A percentile compares a stretch with the other conserved stretches of the same genome.
Evolutionary conservation across 192 early-diverging fungal genomes (phyloP).

Genomic region (Coemansia sp.): DNA sequence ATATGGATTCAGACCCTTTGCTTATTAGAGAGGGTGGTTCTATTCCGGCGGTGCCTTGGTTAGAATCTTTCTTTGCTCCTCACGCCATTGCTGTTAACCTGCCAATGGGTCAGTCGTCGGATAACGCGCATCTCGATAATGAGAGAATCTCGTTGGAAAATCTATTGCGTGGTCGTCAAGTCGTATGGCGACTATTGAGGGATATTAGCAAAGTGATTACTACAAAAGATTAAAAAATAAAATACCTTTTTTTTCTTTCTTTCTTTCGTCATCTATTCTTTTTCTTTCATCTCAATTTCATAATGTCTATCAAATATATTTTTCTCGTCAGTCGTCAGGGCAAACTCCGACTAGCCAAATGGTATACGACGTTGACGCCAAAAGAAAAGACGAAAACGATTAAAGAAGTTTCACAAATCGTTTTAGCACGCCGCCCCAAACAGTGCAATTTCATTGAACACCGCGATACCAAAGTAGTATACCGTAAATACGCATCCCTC

Average conservation of each 20-base stretch:
- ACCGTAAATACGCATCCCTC: slow-evolving; percentile 90
- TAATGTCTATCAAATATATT: slow-evolving; percentile 66
- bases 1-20: slow-evolving; percentile 56
- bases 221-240: background rate
- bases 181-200: slow-evolving; percentile 62
- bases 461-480: slow-evolving; percentile 85
- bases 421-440: slow-evolving; percentile 84
- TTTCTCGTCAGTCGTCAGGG: slow-evolving; percentile 82
- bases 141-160: slow-evolving; percentile 76
- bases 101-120: slow-evolving; percentile 80
- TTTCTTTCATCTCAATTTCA: background rate
- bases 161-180: slow-evolving; percentile 66
- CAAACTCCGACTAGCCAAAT: slow-evolving; percentile 81
- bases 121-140: slow-evolving; percentile 79
- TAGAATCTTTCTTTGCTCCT: slow-evolving; percentile 66
- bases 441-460: slow-evolving; percentile 99
- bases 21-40: slow-evolving; percentile 81
- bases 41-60: slow-evolving; percentile 76
- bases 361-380: slow-evolving; percentile 73
- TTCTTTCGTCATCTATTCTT: background rate
- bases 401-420: slow-evolving; percentile 92
- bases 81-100: slow-evolving; percentile 71
- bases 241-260: background rate
- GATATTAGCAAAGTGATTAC: slow-evolving; percentile 30
- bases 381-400: slow-evolving; percentile 97